Evolutionary conservation across 2,329 filamentous ascomycete species (phyloP), one percentile per base, ranked within the genome.

Genomic region (Phaeoacremonium minimum): DNA sequence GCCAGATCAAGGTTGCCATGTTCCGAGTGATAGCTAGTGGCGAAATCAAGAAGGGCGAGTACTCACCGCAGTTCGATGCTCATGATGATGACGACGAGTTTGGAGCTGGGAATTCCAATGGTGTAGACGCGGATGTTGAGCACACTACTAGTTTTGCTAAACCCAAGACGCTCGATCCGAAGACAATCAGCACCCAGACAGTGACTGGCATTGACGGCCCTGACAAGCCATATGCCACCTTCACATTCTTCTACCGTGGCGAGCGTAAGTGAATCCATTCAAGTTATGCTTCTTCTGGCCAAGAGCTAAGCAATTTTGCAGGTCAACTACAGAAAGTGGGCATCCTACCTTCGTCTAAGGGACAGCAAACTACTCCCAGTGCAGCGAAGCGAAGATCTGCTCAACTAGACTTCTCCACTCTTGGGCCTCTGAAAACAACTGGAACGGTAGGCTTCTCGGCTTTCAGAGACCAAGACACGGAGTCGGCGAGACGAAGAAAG

Each of bases 131-230:
- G 28, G 88, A 95, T 53, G 78, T 96, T 38, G 93, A 97, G 63
- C 93, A 98, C 58, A 97, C 93, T 3, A 97, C 93, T 7, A 95
- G 90, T 57, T 97, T 97, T 61, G 91, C 91, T 8, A 95, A 96
- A 65, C 91, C 90, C 12, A 97, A 96, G 72, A 85, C 88, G 2
- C 73, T 96, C 36, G 94, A 97, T 64, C 91, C 91, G 0, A 96
- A 96, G 66, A 89, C 88, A 3, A 98, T 98, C 56, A 97, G 90
- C 56, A 98, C 93, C 4, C 93, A 98, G 64, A 98, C 93, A 0
- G 93, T 98, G n/a, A 97, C 93, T 7, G 93, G 91, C 14, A 95
- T 97, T 44, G 93, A 98, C 59, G 87, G 89, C 0, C 89, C 90
- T 15, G 91, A 97, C 45, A 93, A 91, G 63, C 93, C 94, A 4